Base-by-base conservation (phyloP, 495 filamentous ascomycete species). In the Umbilicaria muhlenbergii region DNA sequence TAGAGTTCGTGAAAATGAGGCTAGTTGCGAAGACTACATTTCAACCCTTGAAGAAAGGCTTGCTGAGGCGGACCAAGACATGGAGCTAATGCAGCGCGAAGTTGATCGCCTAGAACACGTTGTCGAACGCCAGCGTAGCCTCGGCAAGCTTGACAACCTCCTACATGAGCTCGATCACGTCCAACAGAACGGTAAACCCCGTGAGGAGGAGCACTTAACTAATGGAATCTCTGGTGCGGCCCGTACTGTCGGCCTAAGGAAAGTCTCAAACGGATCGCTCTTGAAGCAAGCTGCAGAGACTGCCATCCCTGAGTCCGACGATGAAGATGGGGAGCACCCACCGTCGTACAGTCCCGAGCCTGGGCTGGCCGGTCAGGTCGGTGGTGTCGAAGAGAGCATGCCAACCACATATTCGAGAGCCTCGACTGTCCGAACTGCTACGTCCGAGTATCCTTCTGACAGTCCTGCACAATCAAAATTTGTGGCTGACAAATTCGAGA, bases 31-130 rank as follows among this genome's bases (percentile, higher is more conserved):
- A 54, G 89, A 95, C 42, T 99, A 99, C 56, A 96, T 99, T 38
- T 88, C 91, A 3, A 96, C 89, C 2, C 67, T 99, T 32, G 91
- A 99, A 60, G 91, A 96, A 59, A 80, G 91, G 14, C 74, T 99
- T 13, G 92, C 92, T 0, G 91, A 99, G 61, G 76, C 86, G 4
- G 91, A 99, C 52, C 89, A 95, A 56, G 92, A 99, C 54, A 79
- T 85, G 54, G 91, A 96, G 55, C 58, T 93, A 44, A 93, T 96
- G 88, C 86, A 94, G 62, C 81, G 87, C 19, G 91, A 99, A 57
- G 83, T 99, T 52, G 80, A 92, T 58, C 77, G 89, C 33, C 67
- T 99, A 32, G 89, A 95, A 58, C 84, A 94, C 62, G 86, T 96
- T 17, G 74, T 99, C 39, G 89, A 96, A 55, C 85, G 92, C 38